Percentiles rank a stretch among this genome's conserved stretches.
phyloP scores from a whole-genome alignment of 805 yeast species.

The Candida koratica region DNA sequence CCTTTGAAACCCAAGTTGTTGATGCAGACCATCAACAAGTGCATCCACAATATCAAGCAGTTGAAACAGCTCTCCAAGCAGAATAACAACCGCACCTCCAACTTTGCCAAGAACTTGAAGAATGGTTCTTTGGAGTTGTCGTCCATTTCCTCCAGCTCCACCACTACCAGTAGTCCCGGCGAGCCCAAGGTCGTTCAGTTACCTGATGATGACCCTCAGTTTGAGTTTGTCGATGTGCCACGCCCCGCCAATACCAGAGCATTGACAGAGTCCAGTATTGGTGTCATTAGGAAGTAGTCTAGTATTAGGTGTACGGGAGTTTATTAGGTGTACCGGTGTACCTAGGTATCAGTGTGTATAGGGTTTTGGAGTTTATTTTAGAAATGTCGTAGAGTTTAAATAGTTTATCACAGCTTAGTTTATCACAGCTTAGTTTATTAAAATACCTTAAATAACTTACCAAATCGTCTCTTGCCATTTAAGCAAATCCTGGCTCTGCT shows the following conservation, averaged over 20 bases:
- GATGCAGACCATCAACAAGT: constrained; percentile 80
- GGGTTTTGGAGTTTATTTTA: too few species aligned
- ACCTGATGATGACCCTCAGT: constrained; percentile 17
- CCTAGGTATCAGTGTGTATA: too few species aligned
- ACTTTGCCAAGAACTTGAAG: constrained; percentile 44
- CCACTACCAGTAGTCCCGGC: constrained; percentile 11
- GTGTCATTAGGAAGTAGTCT: constrained; percentile 1
- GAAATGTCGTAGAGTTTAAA: too few species aligned
- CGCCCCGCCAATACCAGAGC: constrained; percentile 23
- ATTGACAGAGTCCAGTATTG: constrained; percentile 23
- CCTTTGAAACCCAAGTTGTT: constrained; percentile 81
- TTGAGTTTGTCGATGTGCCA: constrained; percentile 27
- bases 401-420: too few species aligned
- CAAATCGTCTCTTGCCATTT: constrained; percentile 64
- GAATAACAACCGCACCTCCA: constrained; percentile 43
- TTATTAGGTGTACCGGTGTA: too few species aligned
- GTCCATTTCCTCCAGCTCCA: constrained; percentile 7
- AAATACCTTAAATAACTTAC: too few species aligned
- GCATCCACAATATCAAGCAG: constrained; percentile 67
- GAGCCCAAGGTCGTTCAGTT: constrained; percentile 8
- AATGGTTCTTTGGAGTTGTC: constrained; percentile 27
- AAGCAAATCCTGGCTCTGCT: constrained; percentile 53
- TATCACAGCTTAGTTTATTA: too few species aligned
- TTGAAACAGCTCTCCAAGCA: constrained; percentile 53
- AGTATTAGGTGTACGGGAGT: too few species aligned